Evolutionary conservation across 1,139 yeast genomes (phyloP), one percentile per base, ranked within the genome.

Genomic region (Dujonia santamariae): DNA sequence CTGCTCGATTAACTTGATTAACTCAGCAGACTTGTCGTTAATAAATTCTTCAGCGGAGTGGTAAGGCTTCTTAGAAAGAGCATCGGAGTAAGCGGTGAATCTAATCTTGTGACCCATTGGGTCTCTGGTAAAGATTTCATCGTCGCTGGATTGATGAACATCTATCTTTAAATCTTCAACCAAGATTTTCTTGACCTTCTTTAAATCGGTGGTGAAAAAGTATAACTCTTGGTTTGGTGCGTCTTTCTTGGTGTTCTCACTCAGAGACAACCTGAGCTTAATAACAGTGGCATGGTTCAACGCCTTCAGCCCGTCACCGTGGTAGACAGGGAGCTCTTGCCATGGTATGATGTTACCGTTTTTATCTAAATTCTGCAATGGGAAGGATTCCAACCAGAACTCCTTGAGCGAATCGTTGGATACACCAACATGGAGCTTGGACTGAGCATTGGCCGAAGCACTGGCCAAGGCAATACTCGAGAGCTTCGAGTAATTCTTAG

Each of bases 371-470:
- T 72, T 72, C 35, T 77, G 74, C 31, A 80, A 61, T 17, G 85
- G 85, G 55, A 79, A 81, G 17, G 79, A 63, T 49, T 82, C 85
- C 31, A 83, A 53, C 92, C 94, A 84, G 28, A 76, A 59, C 56
- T 84, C 94, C 44, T 68, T 71, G 35, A 79, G 50, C 1, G 88
- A 81, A 44, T 80, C 85, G 39, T 66, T 67, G 15, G 86, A 74
- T 28, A 83, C 65, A 3, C 90, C 90, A 31, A 60, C 46, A 31
- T 59, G 64, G 25, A 53, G 49, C 38, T 49, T 55, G 36, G 59
- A 58, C 40, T 55, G 57, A 9, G 28, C 31, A 8, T 25, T 13
- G 43, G 44, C 48, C 24, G 51, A 48, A 18, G 54, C 62, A 31
- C 53, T 56, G 26, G 59, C 68, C 28, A 65, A 59, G 37, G 62